Base-by-base conservation (phyloP, 495 filamentous ascomycete species). In the Physcia stellaris region DNA sequence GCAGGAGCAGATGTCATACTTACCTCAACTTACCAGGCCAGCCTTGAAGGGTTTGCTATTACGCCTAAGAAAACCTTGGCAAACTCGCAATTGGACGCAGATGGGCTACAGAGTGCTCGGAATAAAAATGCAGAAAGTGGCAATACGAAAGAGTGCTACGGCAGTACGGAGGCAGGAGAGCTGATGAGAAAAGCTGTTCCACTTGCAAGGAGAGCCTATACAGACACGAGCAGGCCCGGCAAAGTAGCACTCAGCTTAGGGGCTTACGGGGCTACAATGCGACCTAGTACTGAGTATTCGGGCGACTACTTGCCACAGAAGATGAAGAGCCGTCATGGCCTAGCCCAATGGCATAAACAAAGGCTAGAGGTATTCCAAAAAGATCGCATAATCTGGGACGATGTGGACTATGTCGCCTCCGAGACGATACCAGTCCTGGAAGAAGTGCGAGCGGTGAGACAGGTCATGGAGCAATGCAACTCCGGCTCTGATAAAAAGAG, bases 21-120 rank as follows among this genome's bases (percentile, higher is more conserved):
- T 15, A 79, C 70, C 16, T 75, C 75, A 3, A 82, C 77, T 4
- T 80, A 82, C 51, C 76, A 82, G 56, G 60, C 68, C 2, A 72
- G 65, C 0, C 43, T 57, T 5, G 61, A 70, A 11, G 76, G 70
- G 0, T 79, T 79, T 41, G 40, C 43, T 4, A 53, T 53, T 15
- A 63, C 66, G 32, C 1, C 6, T 54, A 58, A 24, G 52, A 51
- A 9, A 15, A 34, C 4, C 22, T 44, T 10, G 47, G 35, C 23
- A 51, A 49, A 28, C 24, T 49, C 26, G 53, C 54, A 3, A 54
- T 58, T 19, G 50, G 56, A 4, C 30, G 32, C 7, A 36, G 26
- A 28, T 28, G 26, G 13, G 7, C 20, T 9, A 56, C 51, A 2
- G 43, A 58, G 0, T 49, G 46, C 11, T 39, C 40, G 0, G 59